These are phyloP conservation scores for Spinacia oleracea DNA, from an alignment of 179 eudicot genomes.

Conservation along the genomic window DNA sequence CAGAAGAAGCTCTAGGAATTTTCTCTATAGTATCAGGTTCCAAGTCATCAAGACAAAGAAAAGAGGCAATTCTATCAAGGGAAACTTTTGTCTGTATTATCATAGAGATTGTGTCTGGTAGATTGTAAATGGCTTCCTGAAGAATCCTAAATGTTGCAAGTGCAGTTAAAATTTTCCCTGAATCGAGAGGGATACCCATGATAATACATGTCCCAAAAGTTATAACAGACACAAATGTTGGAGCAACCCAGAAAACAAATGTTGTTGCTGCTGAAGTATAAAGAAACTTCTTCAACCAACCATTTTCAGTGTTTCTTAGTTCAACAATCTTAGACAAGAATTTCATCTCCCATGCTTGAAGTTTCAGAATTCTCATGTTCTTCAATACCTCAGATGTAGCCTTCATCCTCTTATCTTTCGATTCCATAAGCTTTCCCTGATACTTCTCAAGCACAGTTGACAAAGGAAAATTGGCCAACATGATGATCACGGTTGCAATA, in stretches of 20 bases:
- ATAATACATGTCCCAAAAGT: conserved; percentile 67
- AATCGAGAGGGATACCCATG: conserved; percentile 75
- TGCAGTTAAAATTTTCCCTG: conserved; percentile 76
- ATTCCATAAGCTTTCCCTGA: conserved; percentile 61
- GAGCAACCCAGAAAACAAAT: conserved; percentile 69
- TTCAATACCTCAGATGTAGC: conserved; percentile 74
- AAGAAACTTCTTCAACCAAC: conserved; percentile 62
- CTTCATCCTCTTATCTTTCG: conserved; percentile 80
- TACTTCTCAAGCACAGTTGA: conserved; percentile 55
- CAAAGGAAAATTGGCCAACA: conserved; percentile 64
- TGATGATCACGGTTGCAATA: conserved; percentile 49
- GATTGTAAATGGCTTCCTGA: conserved; percentile 57
- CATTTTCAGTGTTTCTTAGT: conserved; percentile 50
- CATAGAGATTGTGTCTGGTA: conserved; percentile 70
- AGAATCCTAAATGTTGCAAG: conserved; percentile 81
- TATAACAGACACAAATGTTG: conserved; percentile 63
- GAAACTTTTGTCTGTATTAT: conserved; percentile 72
- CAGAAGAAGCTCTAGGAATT: conserved; percentile 40
- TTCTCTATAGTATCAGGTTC: conserved; percentile 45
- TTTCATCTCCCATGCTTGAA: conserved; percentile 91
- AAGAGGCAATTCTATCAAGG: conserved; percentile 59
- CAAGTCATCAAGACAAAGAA: conserved; percentile 62
- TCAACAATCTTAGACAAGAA: conserved; percentile 65
- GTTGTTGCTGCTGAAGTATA: conserved; percentile 43
- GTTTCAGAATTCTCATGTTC: conserved; percentile 85